Evolutionary conservation across 495 filamentous ascomycete genomes (phyloP).

Genomic region (Chlorociboria aeruginascens): DNA sequence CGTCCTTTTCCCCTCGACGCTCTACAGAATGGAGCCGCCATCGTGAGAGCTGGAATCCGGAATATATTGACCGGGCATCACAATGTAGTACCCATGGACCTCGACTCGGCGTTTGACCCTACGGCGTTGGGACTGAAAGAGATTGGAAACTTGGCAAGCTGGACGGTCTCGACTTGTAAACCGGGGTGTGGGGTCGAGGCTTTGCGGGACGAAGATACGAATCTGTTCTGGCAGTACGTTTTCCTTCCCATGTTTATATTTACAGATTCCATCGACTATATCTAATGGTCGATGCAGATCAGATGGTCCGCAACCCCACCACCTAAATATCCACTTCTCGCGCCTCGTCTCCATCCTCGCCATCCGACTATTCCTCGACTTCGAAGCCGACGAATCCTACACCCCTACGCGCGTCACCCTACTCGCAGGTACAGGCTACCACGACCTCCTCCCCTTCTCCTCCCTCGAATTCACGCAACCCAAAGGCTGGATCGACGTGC

Average conservation of each 20-base stretch:
- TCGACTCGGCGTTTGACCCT: conserved; percentile 30
- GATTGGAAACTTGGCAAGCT: conserved; percentile 88
- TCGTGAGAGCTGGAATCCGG: too few species aligned
- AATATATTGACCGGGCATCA: too few species aligned
- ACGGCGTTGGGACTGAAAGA: conserved; percentile 53
- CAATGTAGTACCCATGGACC: conserved; percentile 18
- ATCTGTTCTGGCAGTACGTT: conserved; percentile 78
- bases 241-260: too few species aligned
- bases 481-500: conserved; percentile 80
- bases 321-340: conserved; percentile 90
- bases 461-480: conserved; percentile 69
- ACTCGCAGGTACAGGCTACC: conserved; percentile 71
- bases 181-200: conserved; percentile 82
- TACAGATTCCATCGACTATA: too few species aligned
- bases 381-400: conserved; percentile 84
- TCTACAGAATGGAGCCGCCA: too few species aligned
- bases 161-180: conserved; percentile 84
- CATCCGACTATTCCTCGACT: conserved; percentile 82
- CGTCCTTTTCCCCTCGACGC: too few species aligned
- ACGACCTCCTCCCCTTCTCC: conserved; percentile 75
- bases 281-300: too few species aligned
- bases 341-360: conserved; percentile 76
- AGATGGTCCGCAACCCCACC: conserved; percentile 90
- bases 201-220: conserved; percentile 65
- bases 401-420: conserved; percentile 90